Conservation (phyloP, 2,329 filamentous ascomycete species). For the Scedosporium minutisporum region DNA sequence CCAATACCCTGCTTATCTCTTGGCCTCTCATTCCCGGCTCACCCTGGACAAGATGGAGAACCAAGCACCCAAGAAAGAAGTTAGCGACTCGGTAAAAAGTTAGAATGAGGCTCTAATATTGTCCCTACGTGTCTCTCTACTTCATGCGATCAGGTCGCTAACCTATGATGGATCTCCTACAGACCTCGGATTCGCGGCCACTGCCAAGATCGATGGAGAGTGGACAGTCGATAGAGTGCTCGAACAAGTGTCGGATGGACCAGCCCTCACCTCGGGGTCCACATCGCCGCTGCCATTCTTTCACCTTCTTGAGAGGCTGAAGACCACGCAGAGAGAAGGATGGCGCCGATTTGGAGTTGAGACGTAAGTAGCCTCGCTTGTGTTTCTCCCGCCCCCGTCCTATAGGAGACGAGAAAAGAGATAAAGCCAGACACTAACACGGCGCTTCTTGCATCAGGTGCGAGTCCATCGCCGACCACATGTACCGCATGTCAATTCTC, state of each 20-base stretch:
- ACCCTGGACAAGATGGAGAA: not conserved
- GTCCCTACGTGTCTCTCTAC: not conserved
- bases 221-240: constrained; percentile 16
- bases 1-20: not conserved
- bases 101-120: not conserved
- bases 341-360: constrained; percentile 82
- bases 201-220: constrained; percentile 13
- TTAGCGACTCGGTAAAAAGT: not conserved
- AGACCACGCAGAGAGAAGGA: constrained; percentile 92
- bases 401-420: not conserved
- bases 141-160: not conserved
- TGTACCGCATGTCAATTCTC: constrained; percentile 99
- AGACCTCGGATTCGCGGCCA: constrained; percentile 16
- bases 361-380: constrained; percentile 27
- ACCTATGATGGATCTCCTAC: not conserved
- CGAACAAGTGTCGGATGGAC: constrained; percentile 6
- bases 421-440: not conserved
- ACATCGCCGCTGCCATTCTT: constrained; percentile 82
- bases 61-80: not conserved
- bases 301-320: constrained; percentile 85
- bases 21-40: not conserved
- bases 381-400: not conserved
- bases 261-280: constrained; percentile 46
- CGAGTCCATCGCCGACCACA: constrained; percentile 95
- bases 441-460: constrained; percentile 36